Conservation (phyloP, 805 yeast genomes). For the Ogataea henricii region DNA sequence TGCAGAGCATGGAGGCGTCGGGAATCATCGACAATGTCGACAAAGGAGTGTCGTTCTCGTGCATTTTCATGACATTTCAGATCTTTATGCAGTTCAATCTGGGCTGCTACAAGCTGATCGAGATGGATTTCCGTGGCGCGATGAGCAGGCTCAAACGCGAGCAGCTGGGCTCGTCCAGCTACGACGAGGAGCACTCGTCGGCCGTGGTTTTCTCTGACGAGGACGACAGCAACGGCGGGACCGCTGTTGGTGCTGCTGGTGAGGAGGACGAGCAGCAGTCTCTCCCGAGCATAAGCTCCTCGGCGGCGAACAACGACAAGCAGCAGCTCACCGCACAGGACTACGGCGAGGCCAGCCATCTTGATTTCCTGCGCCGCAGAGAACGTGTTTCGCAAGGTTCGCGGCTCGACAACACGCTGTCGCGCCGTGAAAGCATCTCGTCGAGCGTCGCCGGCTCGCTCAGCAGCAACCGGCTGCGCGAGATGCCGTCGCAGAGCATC, state of each 20-base stretch:
- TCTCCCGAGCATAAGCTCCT: slow-evolving; percentile 15
- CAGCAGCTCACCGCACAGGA: background rate
- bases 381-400: background rate
- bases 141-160: slow-evolving; percentile 24
- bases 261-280: slow-evolving; percentile 3
- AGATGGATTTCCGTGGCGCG: slow-evolving; percentile 60
- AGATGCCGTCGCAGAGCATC: slow-evolving; percentile 43
- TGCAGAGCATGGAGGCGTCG: slow-evolving; percentile 70
- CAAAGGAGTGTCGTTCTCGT: slow-evolving; percentile 81
- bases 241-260: background rate
- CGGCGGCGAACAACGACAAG: slow-evolving; percentile 2
- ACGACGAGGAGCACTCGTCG: slow-evolving; percentile 18
- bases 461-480: slow-evolving; percentile 27
- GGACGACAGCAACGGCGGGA: no score
- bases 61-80: slow-evolving; percentile 72
- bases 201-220: slow-evolving; percentile 13
- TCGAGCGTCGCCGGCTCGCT: slow-evolving; percentile 14
- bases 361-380: slow-evolving; percentile 6
- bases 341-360: slow-evolving; percentile 9
- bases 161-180: slow-evolving; percentile 26
- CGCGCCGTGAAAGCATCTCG: slow-evolving; percentile 11
- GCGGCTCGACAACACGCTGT: background rate
- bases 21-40: slow-evolving; percentile 60
- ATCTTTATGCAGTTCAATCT: slow-evolving; percentile 69
- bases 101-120: slow-evolving; percentile 72